Evolutionary conservation across 768 basidiomycete species (phyloP).

Genomic region (Phylloporus sp.): DNA sequence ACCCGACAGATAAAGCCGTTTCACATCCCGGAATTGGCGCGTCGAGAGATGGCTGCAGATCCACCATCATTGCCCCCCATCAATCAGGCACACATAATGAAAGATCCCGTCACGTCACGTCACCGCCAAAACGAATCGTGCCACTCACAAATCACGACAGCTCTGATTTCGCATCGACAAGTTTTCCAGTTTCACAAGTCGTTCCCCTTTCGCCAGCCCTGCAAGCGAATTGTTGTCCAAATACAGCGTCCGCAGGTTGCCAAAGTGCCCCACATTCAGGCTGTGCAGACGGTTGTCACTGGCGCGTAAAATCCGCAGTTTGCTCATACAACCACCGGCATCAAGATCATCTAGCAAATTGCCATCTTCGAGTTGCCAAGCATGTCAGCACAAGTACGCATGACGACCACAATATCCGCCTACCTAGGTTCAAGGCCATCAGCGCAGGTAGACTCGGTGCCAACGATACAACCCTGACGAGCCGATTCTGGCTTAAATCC

Average conservation of each 20-base stretch:
- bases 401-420: constrained; percentile 32
- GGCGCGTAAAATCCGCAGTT: constrained; percentile 76
- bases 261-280: constrained; percentile 59
- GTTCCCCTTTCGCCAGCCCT: constrained; percentile 47
- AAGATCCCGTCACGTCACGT: constrained; percentile 35
- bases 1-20: constrained; percentile 94
- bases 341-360: constrained; percentile 60
- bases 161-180: constrained; percentile 88
- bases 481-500: constrained; percentile 71
- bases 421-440: constrained; percentile 78
- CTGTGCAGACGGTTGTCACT: constrained; percentile 73
- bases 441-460: constrained; percentile 52
- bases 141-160: constrained; percentile 67
- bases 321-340: constrained; percentile 51
- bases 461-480: constrained; percentile 56
- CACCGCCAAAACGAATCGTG: constrained; percentile 12
- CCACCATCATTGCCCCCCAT: constrained; percentile 31
- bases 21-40: constrained; percentile 84
- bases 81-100: constrained; percentile 35
- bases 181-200: constrained; percentile 74
- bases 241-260: constrained; percentile 83
- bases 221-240: constrained; percentile 77
- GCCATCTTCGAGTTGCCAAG: constrained; percentile 48
- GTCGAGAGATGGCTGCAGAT: constrained; percentile 39
- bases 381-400: constrained; percentile 14